Evolutionary conservation across 2,329 filamentous ascomycete genomes (phyloP).

Genomic region (Penicillium sp.): DNA sequence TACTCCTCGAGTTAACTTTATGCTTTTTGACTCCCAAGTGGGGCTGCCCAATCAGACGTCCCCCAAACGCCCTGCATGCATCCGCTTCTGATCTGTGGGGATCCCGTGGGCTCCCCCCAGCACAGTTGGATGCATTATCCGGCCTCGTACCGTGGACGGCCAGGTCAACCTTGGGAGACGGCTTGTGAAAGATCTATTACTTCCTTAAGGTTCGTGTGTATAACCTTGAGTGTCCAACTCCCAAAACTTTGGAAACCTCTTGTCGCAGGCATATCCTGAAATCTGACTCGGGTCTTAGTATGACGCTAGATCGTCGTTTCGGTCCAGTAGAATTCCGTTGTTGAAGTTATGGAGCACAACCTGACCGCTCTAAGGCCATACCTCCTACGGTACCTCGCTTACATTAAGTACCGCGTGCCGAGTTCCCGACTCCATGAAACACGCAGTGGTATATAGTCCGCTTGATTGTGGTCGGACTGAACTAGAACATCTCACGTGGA

Average conservation of each 20-base stretch:
- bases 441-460: not conserved
- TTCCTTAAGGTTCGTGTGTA: not conserved
- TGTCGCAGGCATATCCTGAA: no score
- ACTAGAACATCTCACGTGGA: not conserved
- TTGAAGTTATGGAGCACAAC: not conserved
- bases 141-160: not conserved
- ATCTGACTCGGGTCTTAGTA: no score
- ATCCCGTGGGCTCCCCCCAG: not conserved
- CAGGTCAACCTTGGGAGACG: not conserved
- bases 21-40: conserved; percentile 13
- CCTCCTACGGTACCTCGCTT: not conserved
- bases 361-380: not conserved
- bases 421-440: not conserved
- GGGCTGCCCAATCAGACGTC: conserved; percentile 1
- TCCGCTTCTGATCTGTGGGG: conserved; percentile 5
- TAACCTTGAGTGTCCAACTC: not conserved
- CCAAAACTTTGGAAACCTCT: not conserved
- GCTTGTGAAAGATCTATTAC: conserved; percentile 1
- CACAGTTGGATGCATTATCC: not conserved
- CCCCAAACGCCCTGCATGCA: conserved; percentile 6
- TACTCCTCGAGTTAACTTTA: conserved; percentile 24
- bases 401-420: not conserved
- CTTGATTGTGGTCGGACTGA: not conserved
- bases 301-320: not conserved
- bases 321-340: not conserved